These are phyloP conservation scores for Candida sithepensis DNA, from an alignment of 805 yeast genomes.

Conservation along the genomic window DNA sequence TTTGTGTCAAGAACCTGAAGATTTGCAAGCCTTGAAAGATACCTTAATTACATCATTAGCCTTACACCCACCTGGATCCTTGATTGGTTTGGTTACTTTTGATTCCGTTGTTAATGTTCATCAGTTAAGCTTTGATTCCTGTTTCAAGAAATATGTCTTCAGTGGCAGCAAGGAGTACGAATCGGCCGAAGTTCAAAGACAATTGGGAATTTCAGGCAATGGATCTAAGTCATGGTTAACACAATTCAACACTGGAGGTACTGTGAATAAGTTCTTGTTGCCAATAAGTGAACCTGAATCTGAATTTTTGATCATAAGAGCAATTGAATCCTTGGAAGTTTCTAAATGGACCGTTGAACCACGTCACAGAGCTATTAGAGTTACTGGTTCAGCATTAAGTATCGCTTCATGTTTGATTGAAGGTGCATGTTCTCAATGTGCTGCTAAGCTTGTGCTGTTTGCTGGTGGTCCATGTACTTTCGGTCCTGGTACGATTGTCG, in stretches of 20 bases:
- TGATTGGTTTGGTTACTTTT: slow-evolving; percentile 81
- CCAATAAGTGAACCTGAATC: slow-evolving; percentile 41
- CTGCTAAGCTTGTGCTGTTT: slow-evolving; percentile 85
- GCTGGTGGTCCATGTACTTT: slow-evolving; percentile 95
- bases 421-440: slow-evolving; percentile 76
- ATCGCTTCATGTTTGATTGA: slow-evolving; percentile 82
- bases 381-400: slow-evolving; percentile 88
- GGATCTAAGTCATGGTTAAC: slow-evolving; percentile 35
- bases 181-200: slow-evolving; percentile 34
- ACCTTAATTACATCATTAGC: slow-evolving; percentile 71
- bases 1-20: slow-evolving; percentile 85
- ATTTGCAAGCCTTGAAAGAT: slow-evolving; percentile 78
- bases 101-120: slow-evolving; percentile 91
- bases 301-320: slow-evolving; percentile 77
- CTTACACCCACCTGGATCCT: slow-evolving; percentile 83
- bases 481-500: slow-evolving; percentile 92
- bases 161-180: slow-evolving; percentile 84
- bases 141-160: slow-evolving; percentile 76
- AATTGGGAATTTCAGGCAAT: slow-evolving; percentile 34
- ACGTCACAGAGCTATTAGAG: slow-evolving; percentile 81
- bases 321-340: slow-evolving; percentile 67
- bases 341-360: slow-evolving; percentile 77
- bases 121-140: slow-evolving; percentile 61
- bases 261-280: slow-evolving; percentile 36
- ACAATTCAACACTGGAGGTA: slow-evolving; percentile 40